Evolutionary conservation across 257 asterid genomes (phyloP).

Genomic region (Salvia splendens): DNA sequence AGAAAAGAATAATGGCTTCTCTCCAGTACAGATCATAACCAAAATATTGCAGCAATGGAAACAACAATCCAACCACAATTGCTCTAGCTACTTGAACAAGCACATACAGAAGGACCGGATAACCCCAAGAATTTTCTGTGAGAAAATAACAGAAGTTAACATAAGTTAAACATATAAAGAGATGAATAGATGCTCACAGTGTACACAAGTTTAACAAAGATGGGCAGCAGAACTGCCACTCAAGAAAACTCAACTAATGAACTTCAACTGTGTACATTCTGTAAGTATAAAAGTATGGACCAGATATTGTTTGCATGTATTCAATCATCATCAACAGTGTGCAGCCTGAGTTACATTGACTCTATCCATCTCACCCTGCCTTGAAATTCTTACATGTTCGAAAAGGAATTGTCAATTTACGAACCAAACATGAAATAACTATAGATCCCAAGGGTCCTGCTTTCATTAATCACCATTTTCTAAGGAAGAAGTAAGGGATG

Average conservation of each 20-base stretch:
- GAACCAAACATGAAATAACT: neutral
- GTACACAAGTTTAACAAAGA: neutral
- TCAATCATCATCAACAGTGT: no score
- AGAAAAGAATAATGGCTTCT: slow-evolving; percentile 82
- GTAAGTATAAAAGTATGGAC: neutral
- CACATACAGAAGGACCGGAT: slow-evolving; percentile 72
- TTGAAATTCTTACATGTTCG: neutral
- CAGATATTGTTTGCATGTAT: neutral
- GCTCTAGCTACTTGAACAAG: slow-evolving; percentile 75
- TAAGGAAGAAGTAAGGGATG: no score
- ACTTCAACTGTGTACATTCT: neutral
- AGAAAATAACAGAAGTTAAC: slow-evolving; percentile 31
- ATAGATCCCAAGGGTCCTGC: neutral
- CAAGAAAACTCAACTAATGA: slow-evolving; percentile 21
- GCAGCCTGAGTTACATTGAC: no score
- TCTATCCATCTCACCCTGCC: no score
- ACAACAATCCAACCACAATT: slow-evolving; percentile 69
- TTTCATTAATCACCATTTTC: no score
- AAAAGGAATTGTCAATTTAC: neutral
- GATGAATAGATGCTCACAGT: slow-evolving; percentile 18
- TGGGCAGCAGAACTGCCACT: slow-evolving; percentile 13
- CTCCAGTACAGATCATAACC: slow-evolving; percentile 95
- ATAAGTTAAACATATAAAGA: slow-evolving; percentile 1
- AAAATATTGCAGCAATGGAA: slow-evolving; percentile 73
- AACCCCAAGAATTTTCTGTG: slow-evolving; percentile 90